These are phyloP conservation scores for Begonia loranthoides DNA, from an alignment of 306 rosid species.

Conservation along the genomic window DNA sequence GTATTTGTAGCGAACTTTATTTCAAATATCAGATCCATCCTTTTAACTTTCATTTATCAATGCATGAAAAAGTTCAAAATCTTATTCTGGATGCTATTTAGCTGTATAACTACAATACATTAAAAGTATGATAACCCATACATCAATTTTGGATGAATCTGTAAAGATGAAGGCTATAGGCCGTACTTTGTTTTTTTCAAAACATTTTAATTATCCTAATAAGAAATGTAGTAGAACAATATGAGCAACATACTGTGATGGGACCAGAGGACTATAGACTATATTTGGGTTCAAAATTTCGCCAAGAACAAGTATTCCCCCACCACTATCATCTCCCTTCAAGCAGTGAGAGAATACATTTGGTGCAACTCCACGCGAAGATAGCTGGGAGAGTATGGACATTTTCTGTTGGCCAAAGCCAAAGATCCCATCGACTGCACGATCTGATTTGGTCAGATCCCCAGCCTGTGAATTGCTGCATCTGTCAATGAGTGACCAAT, in stretches of 20 bases:
- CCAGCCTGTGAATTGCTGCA: slow-evolving; percentile 81
- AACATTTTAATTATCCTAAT: background rate
- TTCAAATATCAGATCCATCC: too few relatives aligned
- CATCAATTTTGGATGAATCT: too few relatives aligned
- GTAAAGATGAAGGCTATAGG: too few relatives aligned
- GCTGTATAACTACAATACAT: too few relatives aligned
- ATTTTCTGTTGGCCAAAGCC: slow-evolving; percentile 83
- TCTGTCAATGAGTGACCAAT: slow-evolving; percentile 36
- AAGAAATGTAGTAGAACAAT: background rate
- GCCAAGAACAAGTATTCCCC: slow-evolving; percentile 90
- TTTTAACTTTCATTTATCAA: too few relatives aligned
- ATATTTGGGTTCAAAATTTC: slow-evolving; percentile 81
- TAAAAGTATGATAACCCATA: too few relatives aligned
- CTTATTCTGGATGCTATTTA: too few relatives aligned
- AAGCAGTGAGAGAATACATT: slow-evolving; percentile 88
- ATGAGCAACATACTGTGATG: slow-evolving; percentile 59
- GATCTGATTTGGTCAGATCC: slow-evolving; percentile 76
- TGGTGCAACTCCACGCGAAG: slow-evolving; percentile 78
- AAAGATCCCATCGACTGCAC: slow-evolving; percentile 93
- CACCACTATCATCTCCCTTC: slow-evolving; percentile 77
- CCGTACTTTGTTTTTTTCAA: too few relatives aligned
- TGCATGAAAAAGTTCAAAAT: too few relatives aligned
- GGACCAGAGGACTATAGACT: slow-evolving; percentile 78
- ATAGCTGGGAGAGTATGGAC: slow-evolving; percentile 85
- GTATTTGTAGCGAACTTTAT: too few relatives aligned